phyloP scores from a whole-genome alignment of 768 basidiomycete genomes.

The Pholiota molesta region DNA sequence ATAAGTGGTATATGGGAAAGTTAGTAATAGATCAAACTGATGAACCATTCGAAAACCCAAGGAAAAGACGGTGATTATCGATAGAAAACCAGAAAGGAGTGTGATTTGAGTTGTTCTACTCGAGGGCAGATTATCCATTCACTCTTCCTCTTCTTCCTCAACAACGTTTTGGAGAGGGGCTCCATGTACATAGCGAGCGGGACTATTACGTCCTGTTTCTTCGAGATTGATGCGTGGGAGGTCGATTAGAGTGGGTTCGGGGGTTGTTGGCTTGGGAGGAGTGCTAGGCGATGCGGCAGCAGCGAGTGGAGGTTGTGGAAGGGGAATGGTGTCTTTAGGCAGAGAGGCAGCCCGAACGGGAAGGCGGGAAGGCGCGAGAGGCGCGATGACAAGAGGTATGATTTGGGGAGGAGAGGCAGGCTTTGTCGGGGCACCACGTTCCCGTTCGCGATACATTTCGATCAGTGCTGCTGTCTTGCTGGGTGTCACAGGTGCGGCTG shows the following conservation, averaged over 20 bases:
- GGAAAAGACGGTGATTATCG: background rate
- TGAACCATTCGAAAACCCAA: background rate
- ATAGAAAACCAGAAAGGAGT: background rate
- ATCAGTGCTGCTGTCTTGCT: constrained; percentile 80
- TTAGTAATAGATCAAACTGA: background rate
- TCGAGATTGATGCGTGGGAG: constrained; percentile 36
- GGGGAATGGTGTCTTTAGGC: constrained; percentile 18
- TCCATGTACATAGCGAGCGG: constrained; percentile 78
- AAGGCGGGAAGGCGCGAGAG: constrained; percentile 41
- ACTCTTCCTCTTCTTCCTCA: constrained; percentile 79
- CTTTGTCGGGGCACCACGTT: constrained; percentile 45
- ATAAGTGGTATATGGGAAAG: constrained; percentile 14
- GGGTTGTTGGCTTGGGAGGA: constrained; percentile 26
- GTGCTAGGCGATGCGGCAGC: constrained; percentile 29
- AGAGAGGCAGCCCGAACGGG: constrained; percentile 38
- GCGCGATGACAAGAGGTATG: constrained; percentile 30
- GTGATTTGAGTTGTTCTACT: background rate
- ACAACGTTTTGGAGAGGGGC: constrained; percentile 86
- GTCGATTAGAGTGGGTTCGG: constrained; percentile 33
- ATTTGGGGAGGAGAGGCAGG: constrained; percentile 22
- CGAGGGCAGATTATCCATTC: background rate
- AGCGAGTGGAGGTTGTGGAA: constrained; percentile 27
- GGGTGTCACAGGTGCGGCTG: constrained; percentile 27
- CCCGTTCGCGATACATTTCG: constrained; percentile 83
- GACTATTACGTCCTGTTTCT: constrained; percentile 64